Conservation (phyloP, 2,329 filamentous ascomycete species). For the Pseudogymnoascus verrucosus region DNA sequence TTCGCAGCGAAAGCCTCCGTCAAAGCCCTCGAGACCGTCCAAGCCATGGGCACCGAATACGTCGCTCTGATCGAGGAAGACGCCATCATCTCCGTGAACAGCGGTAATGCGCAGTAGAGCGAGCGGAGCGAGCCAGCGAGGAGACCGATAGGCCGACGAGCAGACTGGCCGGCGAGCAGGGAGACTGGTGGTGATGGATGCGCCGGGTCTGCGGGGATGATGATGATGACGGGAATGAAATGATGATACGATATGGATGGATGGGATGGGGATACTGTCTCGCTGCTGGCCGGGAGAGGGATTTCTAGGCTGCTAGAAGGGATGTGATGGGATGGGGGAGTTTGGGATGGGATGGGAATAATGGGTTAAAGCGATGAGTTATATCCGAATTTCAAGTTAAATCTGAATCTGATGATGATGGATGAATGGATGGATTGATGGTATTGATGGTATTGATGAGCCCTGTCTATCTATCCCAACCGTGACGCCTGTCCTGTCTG, state of each 20-base stretch:
- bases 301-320: too few species aligned
- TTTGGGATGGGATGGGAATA: neutral
- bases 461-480: neutral
- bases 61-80: slow-evolving; percentile 70
- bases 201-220: neutral
- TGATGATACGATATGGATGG: neutral
- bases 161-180: too few species aligned
- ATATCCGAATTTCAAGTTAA: neutral
- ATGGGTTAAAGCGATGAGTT: neutral
- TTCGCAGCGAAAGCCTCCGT: slow-evolving; percentile 69
- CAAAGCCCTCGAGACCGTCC: slow-evolving; percentile 59
- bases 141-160: too few species aligned
- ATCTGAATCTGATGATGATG: neutral
- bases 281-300: neutral
- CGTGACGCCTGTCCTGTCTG: neutral
- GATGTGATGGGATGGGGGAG: neutral
- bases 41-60: slow-evolving; percentile 52
- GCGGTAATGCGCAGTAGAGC: slow-evolving; percentile 19
- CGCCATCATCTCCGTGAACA: slow-evolving; percentile 48
- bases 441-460: neutral
- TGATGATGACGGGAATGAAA: neutral
- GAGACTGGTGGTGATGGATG: neutral
- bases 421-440: too few species aligned
- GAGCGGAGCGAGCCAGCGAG: too few species aligned
- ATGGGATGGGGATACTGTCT: neutral